Percentiles rank a stretch among this genome's conserved stretches.
Evolutionary conservation across 2,329 filamentous ascomycete species (phyloP).

Genomic region (Alternaria viburni): DNA sequence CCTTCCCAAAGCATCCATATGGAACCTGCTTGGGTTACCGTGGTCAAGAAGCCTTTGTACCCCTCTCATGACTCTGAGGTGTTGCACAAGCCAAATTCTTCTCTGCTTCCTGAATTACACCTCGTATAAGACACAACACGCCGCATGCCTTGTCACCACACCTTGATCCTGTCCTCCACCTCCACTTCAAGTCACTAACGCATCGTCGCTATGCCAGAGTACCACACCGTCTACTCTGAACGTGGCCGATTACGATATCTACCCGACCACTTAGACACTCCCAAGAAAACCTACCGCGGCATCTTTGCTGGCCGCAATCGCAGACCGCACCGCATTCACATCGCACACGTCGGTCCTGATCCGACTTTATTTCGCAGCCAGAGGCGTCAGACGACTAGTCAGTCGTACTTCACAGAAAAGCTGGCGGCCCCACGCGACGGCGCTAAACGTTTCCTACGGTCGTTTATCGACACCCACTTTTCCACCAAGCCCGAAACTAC

Average conservation of each 20-base stretch:
- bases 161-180: conserved; percentile 5
- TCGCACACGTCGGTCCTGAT: conserved; percentile 57
- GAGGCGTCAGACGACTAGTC: conserved; percentile 40
- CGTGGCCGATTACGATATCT: conserved; percentile 48
- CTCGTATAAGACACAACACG: conserved; percentile 28
- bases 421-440: conserved; percentile 59
- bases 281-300: conserved; percentile 31
- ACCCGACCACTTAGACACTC: conserved; percentile 42
- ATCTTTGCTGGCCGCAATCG: conserved; percentile 59
- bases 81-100: conserved; percentile 35
- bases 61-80: conserved; percentile 36
- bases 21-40: conserved; percentile 39
- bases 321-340: conserved; percentile 64
- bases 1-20: conserved; percentile 42
- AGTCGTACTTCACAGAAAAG: conserved; percentile 51
- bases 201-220: conserved; percentile 47
- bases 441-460: conserved; percentile 58
- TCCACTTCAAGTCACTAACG: conserved; percentile 38
- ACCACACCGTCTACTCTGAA: conserved; percentile 46
- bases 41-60: conserved; percentile 45
- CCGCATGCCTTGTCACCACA: conserved; percentile 21
- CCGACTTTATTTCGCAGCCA: conserved; percentile 37
- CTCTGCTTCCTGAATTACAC: conserved; percentile 19
- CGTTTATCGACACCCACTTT: conserved; percentile 51
- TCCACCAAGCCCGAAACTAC: conserved; percentile 26